Evolutionary conservation across 768 basidiomycete genomes (phyloP).

Genomic region (Hygrocybe punicea): DNA sequence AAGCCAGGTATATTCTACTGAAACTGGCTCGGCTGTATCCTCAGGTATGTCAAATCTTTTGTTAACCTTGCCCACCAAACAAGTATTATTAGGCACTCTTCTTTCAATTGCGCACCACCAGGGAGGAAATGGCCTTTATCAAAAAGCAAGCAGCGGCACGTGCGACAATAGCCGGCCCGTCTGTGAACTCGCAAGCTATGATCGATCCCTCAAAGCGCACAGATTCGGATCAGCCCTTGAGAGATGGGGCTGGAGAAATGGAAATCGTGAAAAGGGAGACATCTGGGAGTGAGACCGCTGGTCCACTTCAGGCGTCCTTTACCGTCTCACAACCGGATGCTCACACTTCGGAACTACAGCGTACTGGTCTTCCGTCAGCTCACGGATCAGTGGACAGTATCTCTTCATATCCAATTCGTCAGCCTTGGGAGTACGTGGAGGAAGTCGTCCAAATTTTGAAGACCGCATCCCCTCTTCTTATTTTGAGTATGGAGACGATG

Average conservation of each 20-base stretch:
- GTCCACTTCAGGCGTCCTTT: neutral
- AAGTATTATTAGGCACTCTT: conserved; percentile 70
- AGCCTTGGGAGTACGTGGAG: conserved; percentile 87
- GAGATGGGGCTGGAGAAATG: neutral
- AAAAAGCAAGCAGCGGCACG: conserved; percentile 38
- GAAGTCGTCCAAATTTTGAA: conserved; percentile 92
- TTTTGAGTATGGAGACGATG: conserved; percentile 94
- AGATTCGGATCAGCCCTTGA: conserved; percentile 5
- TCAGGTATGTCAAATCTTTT: conserved; percentile 55
- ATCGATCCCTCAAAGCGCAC: neutral
- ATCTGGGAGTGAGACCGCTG: neutral
- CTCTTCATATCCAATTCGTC: conserved; percentile 42
- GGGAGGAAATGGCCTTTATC: conserved; percentile 59
- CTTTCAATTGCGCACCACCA: conserved; percentile 86
- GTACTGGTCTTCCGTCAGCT: neutral
- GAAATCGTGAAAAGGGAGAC: conserved; percentile 1
- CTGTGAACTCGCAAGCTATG: neutral
- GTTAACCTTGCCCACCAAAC: neutral
- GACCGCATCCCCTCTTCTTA: conserved; percentile 91
- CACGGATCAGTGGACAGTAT: conserved; percentile 13
- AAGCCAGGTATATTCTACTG: conserved; percentile 83
- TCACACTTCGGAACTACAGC: neutral
- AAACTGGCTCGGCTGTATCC: conserved; percentile 90
- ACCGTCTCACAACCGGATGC: neutral
- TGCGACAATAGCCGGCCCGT: conserved; percentile 15